Percentiles rank a stretch among this genome's conserved stretches.
Conservation (phyloP, 2,329 filamentous ascomycete genomes). For the Fusarium siculi region DNA sequence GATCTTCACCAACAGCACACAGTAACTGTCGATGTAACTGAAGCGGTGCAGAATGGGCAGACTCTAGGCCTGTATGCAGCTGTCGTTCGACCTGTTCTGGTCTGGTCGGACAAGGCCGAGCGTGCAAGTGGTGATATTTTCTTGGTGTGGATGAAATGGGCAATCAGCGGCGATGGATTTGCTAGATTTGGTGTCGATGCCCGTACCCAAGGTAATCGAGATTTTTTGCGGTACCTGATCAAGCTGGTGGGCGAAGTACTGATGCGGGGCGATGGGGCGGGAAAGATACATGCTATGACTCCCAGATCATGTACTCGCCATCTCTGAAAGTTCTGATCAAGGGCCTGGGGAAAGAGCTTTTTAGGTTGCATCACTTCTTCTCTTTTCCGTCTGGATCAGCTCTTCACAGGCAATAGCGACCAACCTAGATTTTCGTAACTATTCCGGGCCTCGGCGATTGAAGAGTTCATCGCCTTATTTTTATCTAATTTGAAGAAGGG, state of each 20-base stretch:
- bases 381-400: slow-evolving; percentile 26
- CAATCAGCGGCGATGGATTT: slow-evolving; percentile 36
- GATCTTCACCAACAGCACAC: slow-evolving; percentile 1
- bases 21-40: neutral
- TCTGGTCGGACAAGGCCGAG: slow-evolving; percentile 37
- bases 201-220: slow-evolving; percentile 31
- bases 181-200: slow-evolving; percentile 40
- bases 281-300: slow-evolving; percentile 22
- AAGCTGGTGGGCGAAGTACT: slow-evolving; percentile 31
- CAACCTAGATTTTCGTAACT: slow-evolving; percentile 3
- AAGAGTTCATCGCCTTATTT: slow-evolving; percentile 14
- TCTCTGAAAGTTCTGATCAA: slow-evolving; percentile 35
- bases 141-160: slow-evolving; percentile 41
- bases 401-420: slow-evolving; percentile 25
- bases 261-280: neutral
- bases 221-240: slow-evolving; percentile 42
- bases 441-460: slow-evolving; percentile 28
- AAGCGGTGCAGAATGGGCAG: slow-evolving; percentile 26
- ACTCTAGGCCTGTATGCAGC: slow-evolving; percentile 33
- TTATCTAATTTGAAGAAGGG: neutral
- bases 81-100: slow-evolving; percentile 41
- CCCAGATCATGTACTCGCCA: slow-evolving; percentile 21
- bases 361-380: slow-evolving; percentile 27
- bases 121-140: slow-evolving; percentile 24
- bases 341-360: slow-evolving; percentile 8